Percentiles rank a stretch among this genome's conserved stretches.
These are phyloP conservation scores for Elongisporangium undulatum DNA, from an alignment of 352 stramenopile genomes.

Conservation along the genomic window DNA sequence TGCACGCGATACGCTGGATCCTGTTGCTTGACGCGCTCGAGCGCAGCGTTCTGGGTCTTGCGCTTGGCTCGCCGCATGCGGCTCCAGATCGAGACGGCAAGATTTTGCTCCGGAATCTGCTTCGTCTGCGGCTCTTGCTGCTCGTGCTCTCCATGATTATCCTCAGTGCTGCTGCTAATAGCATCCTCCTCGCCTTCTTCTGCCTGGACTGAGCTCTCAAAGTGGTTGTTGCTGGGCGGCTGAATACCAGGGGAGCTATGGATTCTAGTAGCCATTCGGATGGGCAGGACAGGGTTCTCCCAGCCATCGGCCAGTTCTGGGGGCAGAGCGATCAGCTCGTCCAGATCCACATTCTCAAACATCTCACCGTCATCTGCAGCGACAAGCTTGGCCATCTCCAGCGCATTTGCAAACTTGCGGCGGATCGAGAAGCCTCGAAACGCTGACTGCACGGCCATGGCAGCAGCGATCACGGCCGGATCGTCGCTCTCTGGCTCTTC, in stretches of 20 bases:
- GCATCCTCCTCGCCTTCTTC: conserved; percentile 7
- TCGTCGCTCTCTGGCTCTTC: background rate
- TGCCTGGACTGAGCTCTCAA: background rate
- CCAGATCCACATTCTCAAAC: conserved; percentile 51
- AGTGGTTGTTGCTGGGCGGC: background rate
- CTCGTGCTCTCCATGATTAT: conserved; percentile 4
- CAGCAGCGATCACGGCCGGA: conserved; percentile 19
- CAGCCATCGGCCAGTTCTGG: conserved; percentile 59
- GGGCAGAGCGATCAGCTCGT: conserved; percentile 47
- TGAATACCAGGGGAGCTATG: background rate
- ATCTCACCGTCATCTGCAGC: conserved; percentile 11
- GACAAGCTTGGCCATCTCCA: conserved; percentile 40
- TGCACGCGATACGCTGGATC: conserved; percentile 52
- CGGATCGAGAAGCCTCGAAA: conserved; percentile 66
- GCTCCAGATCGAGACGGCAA: conserved; percentile 53
- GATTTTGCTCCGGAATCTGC: conserved; percentile 10
- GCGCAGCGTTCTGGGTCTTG: conserved; percentile 24
- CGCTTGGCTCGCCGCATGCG: conserved; percentile 59
- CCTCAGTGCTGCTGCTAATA: background rate
- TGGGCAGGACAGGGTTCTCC: conserved; percentile 40
- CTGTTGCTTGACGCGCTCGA: conserved; percentile 35
- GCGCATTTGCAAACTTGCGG: conserved; percentile 54
- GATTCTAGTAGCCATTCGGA: background rate
- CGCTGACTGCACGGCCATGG: conserved; percentile 54
- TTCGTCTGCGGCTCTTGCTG: background rate